Conservation (phyloP, 768 basidiomycete species). For the Amanita rimosa region DNA sequence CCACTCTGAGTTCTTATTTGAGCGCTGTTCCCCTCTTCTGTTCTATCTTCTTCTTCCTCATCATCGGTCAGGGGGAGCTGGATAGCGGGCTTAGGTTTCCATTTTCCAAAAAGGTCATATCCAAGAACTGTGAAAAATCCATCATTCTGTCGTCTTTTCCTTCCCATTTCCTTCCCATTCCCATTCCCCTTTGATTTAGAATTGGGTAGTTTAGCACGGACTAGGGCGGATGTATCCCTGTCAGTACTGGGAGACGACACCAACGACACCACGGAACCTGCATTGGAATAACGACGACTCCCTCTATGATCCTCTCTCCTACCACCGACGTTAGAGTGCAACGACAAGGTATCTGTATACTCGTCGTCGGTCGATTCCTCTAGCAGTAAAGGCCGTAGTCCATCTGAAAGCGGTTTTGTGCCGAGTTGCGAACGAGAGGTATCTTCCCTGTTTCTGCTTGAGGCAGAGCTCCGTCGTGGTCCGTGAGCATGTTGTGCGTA, state of each 20-base stretch:
- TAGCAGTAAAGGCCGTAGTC: background rate
- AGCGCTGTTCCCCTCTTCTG: background rate
- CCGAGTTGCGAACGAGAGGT: background rate
- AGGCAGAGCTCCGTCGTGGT: too few relatives aligned
- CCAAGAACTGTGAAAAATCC: background rate
- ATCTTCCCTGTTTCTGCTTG: too few relatives aligned
- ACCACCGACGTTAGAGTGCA: constrained; percentile 1
- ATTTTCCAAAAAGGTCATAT: background rate
- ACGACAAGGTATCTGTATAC: background rate
- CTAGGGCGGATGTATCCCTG: background rate
- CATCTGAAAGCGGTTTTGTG: background rate
- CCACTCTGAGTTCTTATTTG: background rate
- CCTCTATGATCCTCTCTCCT: background rate
- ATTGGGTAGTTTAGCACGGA: background rate
- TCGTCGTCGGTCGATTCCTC: background rate
- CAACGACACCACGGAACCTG: too few relatives aligned
- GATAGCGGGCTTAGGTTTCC: background rate
- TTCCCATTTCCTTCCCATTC: background rate
- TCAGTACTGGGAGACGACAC: background rate
- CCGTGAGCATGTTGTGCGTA: background rate
- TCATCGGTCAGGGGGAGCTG: constrained; percentile 5
- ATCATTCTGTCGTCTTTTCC: background rate
- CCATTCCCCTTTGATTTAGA: background rate
- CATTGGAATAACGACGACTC: background rate
- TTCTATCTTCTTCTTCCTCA: background rate